Evolutionary conservation across 164 flowering plant species (phyloP), one percentile per base, ranked within the genome.

Genomic region (Dillenia turbinata): DNA sequence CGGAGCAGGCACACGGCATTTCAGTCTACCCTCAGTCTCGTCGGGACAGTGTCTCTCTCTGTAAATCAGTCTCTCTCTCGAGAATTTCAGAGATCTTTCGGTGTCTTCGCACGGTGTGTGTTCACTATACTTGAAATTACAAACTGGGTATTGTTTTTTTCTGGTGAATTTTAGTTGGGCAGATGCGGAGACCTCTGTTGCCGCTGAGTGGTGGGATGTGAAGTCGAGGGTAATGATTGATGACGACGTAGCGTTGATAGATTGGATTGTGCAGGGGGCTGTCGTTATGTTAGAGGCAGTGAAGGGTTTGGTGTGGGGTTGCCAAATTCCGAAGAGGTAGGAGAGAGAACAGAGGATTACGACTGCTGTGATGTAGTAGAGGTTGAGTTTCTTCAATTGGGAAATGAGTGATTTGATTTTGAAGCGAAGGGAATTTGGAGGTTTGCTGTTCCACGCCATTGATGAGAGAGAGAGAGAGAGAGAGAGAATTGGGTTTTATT

Each of bases 31-130:
- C 11, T 69, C 70, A 8, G 48, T 52, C 16, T 57, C 54, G 73
- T 53, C 84, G 48, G 97, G 99, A 63, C 99, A 94, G 54, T 94
- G 99, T 65, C 99, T 64, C 78, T 94, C 96, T 43, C 91, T 61
- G 75, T 87, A 91, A 2, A 80, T 57, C 48, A 86, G 66, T 72
- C 77, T 74, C 13, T 81, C 77, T 47, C 96, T 52, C 1, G 70
- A 69, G 72, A 80, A 94, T 26, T 66, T 74, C 71, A 87, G 71
- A 45, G 96, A 94, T 33, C 97, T 58, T 45, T 75, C 13, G 10
- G 55, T 63, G 78, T 90, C 95, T 64, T 87, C 83, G 70, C 99
- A 94, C 5, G 99, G 99, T 3, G 96, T 86, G 84, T 89, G 81
- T 69, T 94, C 99, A 56, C 76, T 66, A 64, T 74, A 70, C 26